Evolutionary conservation across 257 asterid species (phyloP), one percentile per base, ranked within the genome.

Genomic region (Catharanthus roseus): DNA sequence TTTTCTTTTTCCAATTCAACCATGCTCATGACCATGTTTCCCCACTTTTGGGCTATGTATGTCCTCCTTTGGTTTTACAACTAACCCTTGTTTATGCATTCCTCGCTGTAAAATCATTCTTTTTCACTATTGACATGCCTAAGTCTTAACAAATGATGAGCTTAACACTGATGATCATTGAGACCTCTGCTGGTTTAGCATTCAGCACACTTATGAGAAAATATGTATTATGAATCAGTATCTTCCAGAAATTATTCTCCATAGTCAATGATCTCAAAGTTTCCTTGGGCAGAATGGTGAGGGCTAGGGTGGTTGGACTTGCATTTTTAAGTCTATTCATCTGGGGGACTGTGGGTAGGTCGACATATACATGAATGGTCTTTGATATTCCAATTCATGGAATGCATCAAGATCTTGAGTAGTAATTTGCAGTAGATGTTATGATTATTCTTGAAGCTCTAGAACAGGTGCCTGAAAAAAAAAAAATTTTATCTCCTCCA

Each of bases 401-500:
- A 44, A 33, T 61, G 65, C 8, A 61, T 24, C 36, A 55, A 55
- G 36, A 24, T 55, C 62, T 24, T 55, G 34, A 18, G 19, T 61
- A 61, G 44, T 60, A 60, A 60, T 36, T 39, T 9, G 53, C 23
- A 49, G 3, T 38, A n/a, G 34, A 36, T 4, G 28, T 10, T 65
- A 31, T 73, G 26, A 9, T 58, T 11, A 26, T 64, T 66, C 71
- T 41, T 55, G 41, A 45, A 19, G 31, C 50, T 55, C 49, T 66
- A 28, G 65, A 39, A 24, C 33, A 65, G 50, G 66, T 31, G 41
- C 29, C 41, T 67, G 53, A n/a, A n/a, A n/a, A n/a, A 74, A 45
- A 45, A 18, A 63, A 57, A 58, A 58, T 42, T 5, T 74, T 65
- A 57, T 34, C 51, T 28, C 64, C 42, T 74, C 49, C 66, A 47